Evolutionary conservation across 2,329 filamentous ascomycete species (phyloP).

Genomic region (Eurotiales sp.): DNA sequence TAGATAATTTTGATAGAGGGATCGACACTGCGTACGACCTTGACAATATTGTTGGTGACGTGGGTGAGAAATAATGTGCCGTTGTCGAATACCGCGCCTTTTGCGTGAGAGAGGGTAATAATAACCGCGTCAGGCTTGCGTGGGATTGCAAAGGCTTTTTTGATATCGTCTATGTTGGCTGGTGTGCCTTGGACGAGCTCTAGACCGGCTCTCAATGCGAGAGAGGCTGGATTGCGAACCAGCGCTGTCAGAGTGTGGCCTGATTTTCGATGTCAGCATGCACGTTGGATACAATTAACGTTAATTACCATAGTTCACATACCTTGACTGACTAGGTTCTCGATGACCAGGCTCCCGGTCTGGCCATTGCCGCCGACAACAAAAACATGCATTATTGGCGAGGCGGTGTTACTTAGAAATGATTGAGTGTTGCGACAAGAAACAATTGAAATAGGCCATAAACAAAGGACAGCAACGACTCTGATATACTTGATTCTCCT

Average conservation of each 20-base stretch:
- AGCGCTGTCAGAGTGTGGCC: constrained; percentile 12
- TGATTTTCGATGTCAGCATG: background rate
- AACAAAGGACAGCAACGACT: too few species aligned
- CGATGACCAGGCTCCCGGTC: constrained; percentile 11
- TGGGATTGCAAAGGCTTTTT: background rate
- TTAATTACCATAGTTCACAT: background rate
- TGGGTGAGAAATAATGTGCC: constrained; percentile 9
- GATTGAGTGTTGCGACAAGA: background rate
- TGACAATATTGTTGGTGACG: constrained; percentile 6
- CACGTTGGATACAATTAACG: background rate
- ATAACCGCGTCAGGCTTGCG: constrained; percentile 3
- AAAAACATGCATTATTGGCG: constrained; percentile 12
- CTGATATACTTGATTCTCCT: too few species aligned
- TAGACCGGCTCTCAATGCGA: background rate
- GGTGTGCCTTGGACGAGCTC: constrained; percentile 11
- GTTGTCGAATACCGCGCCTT: constrained; percentile 3
- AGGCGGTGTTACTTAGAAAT: background rate
- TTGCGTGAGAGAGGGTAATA: constrained; percentile 7
- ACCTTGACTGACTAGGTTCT: constrained; percentile 6
- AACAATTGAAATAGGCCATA: too few species aligned
- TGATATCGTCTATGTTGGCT: constrained; percentile 7
- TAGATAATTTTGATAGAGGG: constrained; percentile 5
- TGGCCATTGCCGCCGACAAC: constrained; percentile 13
- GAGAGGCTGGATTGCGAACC: constrained; percentile 6
- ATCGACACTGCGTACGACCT: background rate